Evolutionary conservation across 176 grass and related monocot species (phyloP).

Genomic region (Eragrostis nindensis): DNA sequence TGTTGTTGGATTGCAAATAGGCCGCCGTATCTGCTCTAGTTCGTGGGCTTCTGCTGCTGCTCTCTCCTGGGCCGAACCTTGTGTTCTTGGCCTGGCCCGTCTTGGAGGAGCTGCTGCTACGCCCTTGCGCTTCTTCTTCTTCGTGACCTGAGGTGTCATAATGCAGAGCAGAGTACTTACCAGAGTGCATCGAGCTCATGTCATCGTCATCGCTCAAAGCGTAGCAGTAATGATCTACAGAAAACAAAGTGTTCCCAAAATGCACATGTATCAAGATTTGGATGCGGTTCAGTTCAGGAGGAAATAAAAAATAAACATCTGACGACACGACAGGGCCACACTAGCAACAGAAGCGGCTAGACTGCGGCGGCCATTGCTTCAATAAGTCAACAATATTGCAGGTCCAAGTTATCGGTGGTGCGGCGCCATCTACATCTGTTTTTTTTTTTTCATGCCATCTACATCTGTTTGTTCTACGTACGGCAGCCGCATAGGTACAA

Average conservation of each 20-base stretch:
- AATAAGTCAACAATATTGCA: no score
- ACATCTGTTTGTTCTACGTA: no score
- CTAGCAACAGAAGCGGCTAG: no score
- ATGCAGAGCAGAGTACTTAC: constrained; percentile 58
- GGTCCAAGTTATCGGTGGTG: no score
- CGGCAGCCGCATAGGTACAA: no score
- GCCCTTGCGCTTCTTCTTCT: constrained; percentile 11
- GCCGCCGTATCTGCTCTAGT: not conserved
- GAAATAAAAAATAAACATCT: no score
- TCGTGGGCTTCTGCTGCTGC: not conserved
- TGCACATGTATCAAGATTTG: not conserved
- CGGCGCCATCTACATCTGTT: no score
- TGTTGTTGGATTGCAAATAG: not conserved
- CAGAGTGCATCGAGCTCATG: constrained; percentile 59
- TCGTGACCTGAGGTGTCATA: constrained; percentile 49
- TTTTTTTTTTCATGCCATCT: no score
- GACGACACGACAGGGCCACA: no score
- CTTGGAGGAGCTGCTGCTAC: not conserved
- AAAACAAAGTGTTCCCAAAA: not conserved
- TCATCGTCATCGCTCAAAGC: constrained; percentile 67
- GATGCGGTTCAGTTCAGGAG: no score
- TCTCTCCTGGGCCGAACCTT: constrained; percentile 45
- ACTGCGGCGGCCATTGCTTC: no score
- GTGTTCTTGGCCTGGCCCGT: constrained; percentile 2
- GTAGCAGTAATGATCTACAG: constrained; percentile 47